These are phyloP conservation scores for Umbelopsis sp. DNA, from an alignment of 371 early-diverging fungal genomes.

Conservation along the genomic window DNA sequence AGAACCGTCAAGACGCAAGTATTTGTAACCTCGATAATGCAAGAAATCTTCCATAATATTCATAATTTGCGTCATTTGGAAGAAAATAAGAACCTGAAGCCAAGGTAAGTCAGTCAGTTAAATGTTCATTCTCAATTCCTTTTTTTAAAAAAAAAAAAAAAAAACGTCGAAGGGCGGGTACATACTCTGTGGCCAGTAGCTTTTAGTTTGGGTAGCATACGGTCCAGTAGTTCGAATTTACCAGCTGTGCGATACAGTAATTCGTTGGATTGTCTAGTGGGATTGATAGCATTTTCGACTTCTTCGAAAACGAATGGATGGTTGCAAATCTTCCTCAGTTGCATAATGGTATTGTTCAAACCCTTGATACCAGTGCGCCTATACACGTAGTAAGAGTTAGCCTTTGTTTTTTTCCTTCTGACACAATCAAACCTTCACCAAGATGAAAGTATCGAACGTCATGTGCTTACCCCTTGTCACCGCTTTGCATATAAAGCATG, in stretches of 20 bases:
- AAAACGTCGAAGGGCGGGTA: background rate
- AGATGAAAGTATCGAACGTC: too few species aligned
- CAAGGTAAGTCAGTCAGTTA: background rate
- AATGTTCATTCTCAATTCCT: too few species aligned
- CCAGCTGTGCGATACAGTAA: slow-evolving; percentile 85
- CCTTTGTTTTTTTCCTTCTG: too few species aligned
- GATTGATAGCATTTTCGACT: slow-evolving; percentile 86
- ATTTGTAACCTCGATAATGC: slow-evolving; percentile 73
- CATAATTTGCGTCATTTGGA: slow-evolving; percentile 99
- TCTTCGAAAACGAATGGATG: slow-evolving; percentile 99
- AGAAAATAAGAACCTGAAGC: slow-evolving; percentile 89
- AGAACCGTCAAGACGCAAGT: slow-evolving; percentile 95
- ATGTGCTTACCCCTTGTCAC: slow-evolving; percentile 58
- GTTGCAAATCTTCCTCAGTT: slow-evolving; percentile 98
- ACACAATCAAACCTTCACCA: too few species aligned
- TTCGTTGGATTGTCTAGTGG: slow-evolving; percentile 58
- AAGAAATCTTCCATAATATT: slow-evolving; percentile 97
- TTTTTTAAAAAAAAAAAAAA: too few species aligned
- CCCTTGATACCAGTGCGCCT: slow-evolving; percentile 73
- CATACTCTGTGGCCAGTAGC: slow-evolving; percentile 84
- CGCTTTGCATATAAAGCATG: slow-evolving; percentile 62
- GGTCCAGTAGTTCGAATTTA: slow-evolving; percentile 98
- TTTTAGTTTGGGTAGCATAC: slow-evolving; percentile 91
- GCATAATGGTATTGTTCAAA: slow-evolving; percentile 97
- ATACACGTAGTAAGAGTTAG: background rate